Evolutionary conservation across 2,329 filamentous ascomycete species (phyloP).

Genomic region (Microcyclospora tardicrescens): DNA sequence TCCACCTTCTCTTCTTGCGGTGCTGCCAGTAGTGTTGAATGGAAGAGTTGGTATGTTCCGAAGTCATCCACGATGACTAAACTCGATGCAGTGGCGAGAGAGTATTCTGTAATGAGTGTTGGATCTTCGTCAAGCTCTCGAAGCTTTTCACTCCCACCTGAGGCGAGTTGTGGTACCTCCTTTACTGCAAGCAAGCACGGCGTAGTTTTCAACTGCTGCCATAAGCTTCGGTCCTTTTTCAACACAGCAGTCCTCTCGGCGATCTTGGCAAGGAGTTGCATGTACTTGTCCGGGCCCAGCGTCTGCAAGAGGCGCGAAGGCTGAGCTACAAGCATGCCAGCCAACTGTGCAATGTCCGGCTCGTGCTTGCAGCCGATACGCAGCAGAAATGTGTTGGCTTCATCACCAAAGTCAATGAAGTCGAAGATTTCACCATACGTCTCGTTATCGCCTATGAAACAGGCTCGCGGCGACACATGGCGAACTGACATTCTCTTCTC

Average conservation of each 20-base stretch:
- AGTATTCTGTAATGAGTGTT: conserved; percentile 56
- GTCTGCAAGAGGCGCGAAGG: conserved; percentile 69
- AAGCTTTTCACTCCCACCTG: conserved; percentile 30
- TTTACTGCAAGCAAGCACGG: conserved; percentile 74
- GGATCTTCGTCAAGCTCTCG: conserved; percentile 34
- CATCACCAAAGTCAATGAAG: conserved; percentile 83
- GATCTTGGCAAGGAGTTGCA: conserved; percentile 67
- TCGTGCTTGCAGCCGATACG: conserved; percentile 85
- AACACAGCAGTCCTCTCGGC: conserved; percentile 58
- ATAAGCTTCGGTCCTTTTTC: conserved; percentile 67
- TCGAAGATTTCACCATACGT: conserved; percentile 87
- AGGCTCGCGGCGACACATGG: conserved; percentile 55
- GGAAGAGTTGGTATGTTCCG: conserved; percentile 78
- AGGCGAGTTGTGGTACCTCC: conserved; percentile 48
- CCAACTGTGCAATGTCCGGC: conserved; percentile 76
- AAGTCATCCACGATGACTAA: conserved; percentile 81
- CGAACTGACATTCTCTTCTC: conserved; percentile 19
- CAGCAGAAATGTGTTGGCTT: conserved; percentile 79
- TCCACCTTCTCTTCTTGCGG: conserved; percentile 84
- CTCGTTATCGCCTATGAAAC: conserved; percentile 62
- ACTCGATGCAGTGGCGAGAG: conserved; percentile 56
- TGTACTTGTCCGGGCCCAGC: conserved; percentile 76
- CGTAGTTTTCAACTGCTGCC: conserved; percentile 59
- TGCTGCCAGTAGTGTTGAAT: conserved; percentile 67
- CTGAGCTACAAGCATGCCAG: conserved; percentile 67